phyloP scores from a whole-genome alignment of 768 basidiomycete genomes.

The Boletus pseudo-olivaceus region DNA sequence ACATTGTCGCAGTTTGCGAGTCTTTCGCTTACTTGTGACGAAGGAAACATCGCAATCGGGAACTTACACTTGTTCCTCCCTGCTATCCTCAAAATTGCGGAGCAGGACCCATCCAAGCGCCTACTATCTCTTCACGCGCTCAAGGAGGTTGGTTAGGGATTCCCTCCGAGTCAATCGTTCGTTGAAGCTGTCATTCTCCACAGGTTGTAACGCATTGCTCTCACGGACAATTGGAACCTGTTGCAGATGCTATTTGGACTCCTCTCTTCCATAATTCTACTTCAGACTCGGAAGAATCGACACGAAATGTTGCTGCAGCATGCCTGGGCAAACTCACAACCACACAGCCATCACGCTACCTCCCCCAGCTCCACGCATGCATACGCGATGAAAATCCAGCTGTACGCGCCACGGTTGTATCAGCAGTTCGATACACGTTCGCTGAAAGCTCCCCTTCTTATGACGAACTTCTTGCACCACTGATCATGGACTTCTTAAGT shows the following conservation, averaged over 20 bases:
- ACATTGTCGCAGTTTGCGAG: not conserved
- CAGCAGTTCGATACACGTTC: slow-evolving; percentile 88
- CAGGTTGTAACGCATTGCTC: slow-evolving; percentile 92
- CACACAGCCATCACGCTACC: slow-evolving; percentile 84
- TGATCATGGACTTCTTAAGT: slow-evolving; percentile 88
- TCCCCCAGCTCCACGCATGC: slow-evolving; percentile 87
- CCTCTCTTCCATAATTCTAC: slow-evolving; percentile 92
- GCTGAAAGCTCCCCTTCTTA: slow-evolving; percentile 82
- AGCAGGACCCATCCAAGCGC: slow-evolving; percentile 73
- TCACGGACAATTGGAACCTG: slow-evolving; percentile 74
- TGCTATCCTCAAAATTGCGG: slow-evolving; percentile 71
- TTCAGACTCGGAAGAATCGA: slow-evolving; percentile 78
- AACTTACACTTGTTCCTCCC: slow-evolving; percentile 87
- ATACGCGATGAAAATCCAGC: slow-evolving; percentile 66
- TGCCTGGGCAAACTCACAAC: slow-evolving; percentile 95
- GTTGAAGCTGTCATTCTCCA: not conserved
- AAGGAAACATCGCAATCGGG: slow-evolving; percentile 94
- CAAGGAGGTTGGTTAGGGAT: slow-evolving; percentile 64
- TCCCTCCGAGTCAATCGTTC: not conserved
- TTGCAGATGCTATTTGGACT: slow-evolving; percentile 88
- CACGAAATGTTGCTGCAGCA: slow-evolving; percentile 92
- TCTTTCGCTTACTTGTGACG: not conserved
- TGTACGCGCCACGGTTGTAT: slow-evolving; percentile 83
- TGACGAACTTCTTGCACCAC: slow-evolving; percentile 84
- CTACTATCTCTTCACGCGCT: slow-evolving; percentile 86